These are phyloP conservation scores for Prunella vulgaris DNA, from an alignment of 257 asterid genomes.

Conservation along the genomic window DNA sequence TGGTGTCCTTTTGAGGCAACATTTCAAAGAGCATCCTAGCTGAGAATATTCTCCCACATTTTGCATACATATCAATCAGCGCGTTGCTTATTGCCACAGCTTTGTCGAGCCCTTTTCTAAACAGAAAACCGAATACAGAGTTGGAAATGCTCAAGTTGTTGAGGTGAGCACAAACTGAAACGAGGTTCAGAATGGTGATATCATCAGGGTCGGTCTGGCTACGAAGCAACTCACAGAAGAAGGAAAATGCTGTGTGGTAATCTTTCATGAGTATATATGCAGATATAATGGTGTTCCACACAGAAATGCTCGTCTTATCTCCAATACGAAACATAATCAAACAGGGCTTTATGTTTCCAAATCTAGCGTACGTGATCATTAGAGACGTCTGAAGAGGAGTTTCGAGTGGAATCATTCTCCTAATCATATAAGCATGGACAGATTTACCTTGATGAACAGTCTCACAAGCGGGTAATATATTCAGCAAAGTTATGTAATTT, in stretches of 20 bases:
- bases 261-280: conserved; percentile 32
- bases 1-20: conserved; percentile 35
- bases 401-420: conserved; percentile 30
- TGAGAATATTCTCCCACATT: conserved; percentile 41
- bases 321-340: conserved; percentile 36
- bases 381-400: conserved; percentile 56
- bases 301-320: conserved; percentile 41
- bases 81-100: conserved; percentile 37
- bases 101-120: conserved; percentile 39
- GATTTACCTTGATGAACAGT: conserved; percentile 41
- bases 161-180: conserved; percentile 45
- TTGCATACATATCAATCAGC: conserved; percentile 47
- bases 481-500: conserved; percentile 49
- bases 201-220: conserved; percentile 34
- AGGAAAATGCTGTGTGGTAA: conserved; percentile 29
- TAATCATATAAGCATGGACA: conserved; percentile 41
- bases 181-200: conserved; percentile 43
- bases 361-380: conserved; percentile 54
- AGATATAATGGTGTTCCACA: conserved; percentile 59
- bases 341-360: conserved; percentile 29
- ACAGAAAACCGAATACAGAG: conserved; percentile 35
- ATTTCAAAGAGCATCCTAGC: conserved; percentile 41
- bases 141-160: conserved; percentile 33
- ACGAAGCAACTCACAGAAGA: conserved; percentile 36
- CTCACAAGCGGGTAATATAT: conserved; percentile 42